A percentile compares a stretch with the other conserved stretches of the same genome.
phyloP scores from a whole-genome alignment of 2,329 filamentous ascomycete genomes.

The Ilyonectria sp. region DNA sequence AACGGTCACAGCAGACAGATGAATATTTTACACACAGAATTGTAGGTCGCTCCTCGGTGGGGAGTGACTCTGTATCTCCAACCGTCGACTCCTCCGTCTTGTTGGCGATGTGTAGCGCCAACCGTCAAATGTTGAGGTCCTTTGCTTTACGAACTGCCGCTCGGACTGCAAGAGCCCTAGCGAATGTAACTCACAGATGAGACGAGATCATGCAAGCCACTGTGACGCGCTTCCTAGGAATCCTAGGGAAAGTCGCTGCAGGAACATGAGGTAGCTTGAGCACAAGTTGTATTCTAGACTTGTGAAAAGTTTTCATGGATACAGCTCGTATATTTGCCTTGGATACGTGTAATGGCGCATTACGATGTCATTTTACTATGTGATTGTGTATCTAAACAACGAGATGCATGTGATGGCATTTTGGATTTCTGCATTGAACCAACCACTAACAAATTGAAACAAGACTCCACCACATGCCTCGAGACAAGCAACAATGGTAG shows the following conservation, averaged over 20 bases:
- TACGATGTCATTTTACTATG: background rate
- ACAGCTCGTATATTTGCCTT: background rate
- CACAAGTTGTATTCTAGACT: no score
- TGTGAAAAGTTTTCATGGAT: background rate
- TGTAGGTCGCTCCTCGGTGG: background rate
- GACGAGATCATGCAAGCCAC: constrained; percentile 17
- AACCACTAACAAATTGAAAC: no score
- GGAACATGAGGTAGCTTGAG: background rate
- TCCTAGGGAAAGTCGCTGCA: background rate
- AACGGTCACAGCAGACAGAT: no score
- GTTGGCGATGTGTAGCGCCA: background rate
- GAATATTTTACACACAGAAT: background rate
- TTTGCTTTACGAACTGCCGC: background rate
- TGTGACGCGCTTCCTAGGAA: constrained; percentile 5
- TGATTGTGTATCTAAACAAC: no score
- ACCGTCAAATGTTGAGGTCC: background rate
- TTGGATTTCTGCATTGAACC: no score
- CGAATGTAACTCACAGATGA: constrained; percentile 17
- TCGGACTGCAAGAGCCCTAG: constrained; percentile 2
- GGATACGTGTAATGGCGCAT: background rate
- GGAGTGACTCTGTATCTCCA: background rate
- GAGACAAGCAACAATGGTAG: no score
- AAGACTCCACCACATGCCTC: no score
- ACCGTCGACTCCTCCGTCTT: background rate
- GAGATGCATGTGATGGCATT: no score